phyloP scores from a whole-genome alignment of 148 eudicot species.

The Vaccinium corymbosum region DNA sequence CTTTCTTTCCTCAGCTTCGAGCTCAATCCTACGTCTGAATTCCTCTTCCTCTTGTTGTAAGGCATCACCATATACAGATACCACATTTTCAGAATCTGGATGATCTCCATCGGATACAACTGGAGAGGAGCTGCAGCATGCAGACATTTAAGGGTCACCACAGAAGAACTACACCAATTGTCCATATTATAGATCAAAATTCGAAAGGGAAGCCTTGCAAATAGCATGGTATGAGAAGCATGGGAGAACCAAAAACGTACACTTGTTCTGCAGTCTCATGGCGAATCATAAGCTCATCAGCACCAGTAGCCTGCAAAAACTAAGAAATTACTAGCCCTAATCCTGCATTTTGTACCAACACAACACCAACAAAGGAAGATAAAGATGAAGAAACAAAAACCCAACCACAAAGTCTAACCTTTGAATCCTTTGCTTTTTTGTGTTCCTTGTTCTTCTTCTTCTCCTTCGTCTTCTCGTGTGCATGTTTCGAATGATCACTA shows the following conservation, averaged over 20 bases:
- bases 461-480: slow-evolving; percentile 72
- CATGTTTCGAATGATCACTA: slow-evolving; percentile 47
- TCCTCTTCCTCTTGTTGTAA: slow-evolving; percentile 58
- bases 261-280: slow-evolving; percentile 40
- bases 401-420: slow-evolving; percentile 39
- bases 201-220: neutral
- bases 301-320: slow-evolving; percentile 51
- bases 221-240: neutral
- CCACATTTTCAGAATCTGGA: slow-evolving; percentile 37
- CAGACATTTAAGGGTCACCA: slow-evolving; percentile 15
- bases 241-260: slow-evolving; percentile 33
- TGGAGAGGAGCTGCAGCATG: slow-evolving; percentile 49
- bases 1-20: slow-evolving; percentile 91
- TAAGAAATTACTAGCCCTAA: slow-evolving; percentile 10
- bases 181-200: neutral
- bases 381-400: slow-evolving; percentile 10
- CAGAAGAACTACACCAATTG: slow-evolving; percentile 17
- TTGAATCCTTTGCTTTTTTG: slow-evolving; percentile 65
- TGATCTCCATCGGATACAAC: slow-evolving; percentile 39
- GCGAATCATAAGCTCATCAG: slow-evolving; percentile 30
- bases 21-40: slow-evolving; percentile 50
- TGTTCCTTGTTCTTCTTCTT: slow-evolving; percentile 69
- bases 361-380: neutral
- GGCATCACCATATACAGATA: slow-evolving; percentile 33
- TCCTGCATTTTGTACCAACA: slow-evolving; percentile 6